Evolutionary conservation across 2,329 filamentous ascomycete genomes (phyloP).

Genomic region (Pseudogymnoascus sp.): DNA sequence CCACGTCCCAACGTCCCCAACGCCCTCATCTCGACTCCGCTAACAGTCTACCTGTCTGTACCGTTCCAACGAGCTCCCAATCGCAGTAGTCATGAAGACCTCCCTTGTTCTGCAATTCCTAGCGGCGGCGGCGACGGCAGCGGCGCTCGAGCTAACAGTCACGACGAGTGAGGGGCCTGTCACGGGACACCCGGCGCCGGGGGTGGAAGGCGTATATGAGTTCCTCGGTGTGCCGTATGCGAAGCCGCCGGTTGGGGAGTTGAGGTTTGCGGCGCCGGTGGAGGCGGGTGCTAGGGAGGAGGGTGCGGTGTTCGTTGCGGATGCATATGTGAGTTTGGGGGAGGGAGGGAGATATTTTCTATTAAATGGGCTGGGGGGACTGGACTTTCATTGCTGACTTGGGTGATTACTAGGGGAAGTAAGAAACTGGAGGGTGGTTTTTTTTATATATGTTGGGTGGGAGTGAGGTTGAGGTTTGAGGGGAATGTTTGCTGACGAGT

Average conservation of each 20-base stretch:
- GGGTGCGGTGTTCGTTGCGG: not conserved
- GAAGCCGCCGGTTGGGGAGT: not conserved
- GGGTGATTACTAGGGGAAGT: not conserved
- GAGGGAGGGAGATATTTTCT: not conserved
- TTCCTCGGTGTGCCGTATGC: conserved; percentile 12
- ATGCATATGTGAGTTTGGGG: not conserved
- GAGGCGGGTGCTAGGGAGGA: not conserved
- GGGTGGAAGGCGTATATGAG: not conserved
- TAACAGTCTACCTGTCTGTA: too few species aligned
- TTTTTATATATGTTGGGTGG: too few species aligned
- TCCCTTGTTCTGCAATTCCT: not conserved
- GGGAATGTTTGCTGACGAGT: not conserved
- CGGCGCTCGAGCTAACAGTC: not conserved
- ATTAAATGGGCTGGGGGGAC: not conserved
- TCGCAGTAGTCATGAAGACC: not conserved
- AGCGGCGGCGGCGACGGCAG: not conserved
- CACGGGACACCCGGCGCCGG: not conserved
- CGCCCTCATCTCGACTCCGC: too few species aligned
- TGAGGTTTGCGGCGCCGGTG: not conserved
- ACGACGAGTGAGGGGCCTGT: not conserved
- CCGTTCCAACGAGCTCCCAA: not conserved
- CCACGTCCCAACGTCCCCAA: too few species aligned
- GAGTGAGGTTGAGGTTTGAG: too few species aligned
- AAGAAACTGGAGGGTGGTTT: too few species aligned
- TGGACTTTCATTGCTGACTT: not conserved